Evolutionary conservation across 1,284 basidiomycete species (phyloP), one percentile per base, ranked within the genome.

Genomic region (Microstroma glucosiphilum): DNA sequence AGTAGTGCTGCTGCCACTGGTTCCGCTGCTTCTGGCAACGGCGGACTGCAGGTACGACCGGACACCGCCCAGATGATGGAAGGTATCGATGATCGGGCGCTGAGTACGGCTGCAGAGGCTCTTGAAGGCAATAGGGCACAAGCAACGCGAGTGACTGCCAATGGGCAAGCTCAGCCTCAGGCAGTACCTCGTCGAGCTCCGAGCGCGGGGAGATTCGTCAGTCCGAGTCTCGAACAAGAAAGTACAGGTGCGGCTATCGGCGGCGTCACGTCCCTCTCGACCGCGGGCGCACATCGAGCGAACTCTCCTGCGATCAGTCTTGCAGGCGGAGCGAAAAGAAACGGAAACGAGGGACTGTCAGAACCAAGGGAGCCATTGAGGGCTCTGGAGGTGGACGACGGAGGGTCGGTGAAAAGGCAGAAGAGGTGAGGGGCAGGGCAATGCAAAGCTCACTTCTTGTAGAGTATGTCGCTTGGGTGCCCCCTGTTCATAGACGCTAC

Each of bases 251-350:
- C 46, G 46, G 25, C 19, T 23, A 26, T 15, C 21, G 51, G n/a
- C 2, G 51, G 51, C 51, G 51, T 54, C 3, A 54, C 51, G 2
- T 54, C 51, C n/a, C 51, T 54, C 21, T 54, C 43, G 43, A 4
- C 51, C 25, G n/a, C 21, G 13, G 51, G 21, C 8, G 51, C 6
- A n/a, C 17, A 23, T 48, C n/a, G 23, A 23, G 46, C 46, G 4
- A 48, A 3, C 11, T 4, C n/a, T 48, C n/a, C 46, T n/a, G 46
- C 46, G 46, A 12, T 12, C 46, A 48, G 7, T 23, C 12, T 21
- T 2, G 51, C 51, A 54, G 51, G 6, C 15, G 51, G 51, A 21
- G 51, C 25, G 8, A 23, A 54, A 21, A 19, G 51, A 7, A 54
- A 25, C 25, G 21, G 25, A 6, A 25, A 25, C 7, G 51, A 25